These are phyloP conservation scores for Pestalotiopsis sp. DNA, from an alignment of 2,329 filamentous ascomycete species.

Conservation along the genomic window DNA sequence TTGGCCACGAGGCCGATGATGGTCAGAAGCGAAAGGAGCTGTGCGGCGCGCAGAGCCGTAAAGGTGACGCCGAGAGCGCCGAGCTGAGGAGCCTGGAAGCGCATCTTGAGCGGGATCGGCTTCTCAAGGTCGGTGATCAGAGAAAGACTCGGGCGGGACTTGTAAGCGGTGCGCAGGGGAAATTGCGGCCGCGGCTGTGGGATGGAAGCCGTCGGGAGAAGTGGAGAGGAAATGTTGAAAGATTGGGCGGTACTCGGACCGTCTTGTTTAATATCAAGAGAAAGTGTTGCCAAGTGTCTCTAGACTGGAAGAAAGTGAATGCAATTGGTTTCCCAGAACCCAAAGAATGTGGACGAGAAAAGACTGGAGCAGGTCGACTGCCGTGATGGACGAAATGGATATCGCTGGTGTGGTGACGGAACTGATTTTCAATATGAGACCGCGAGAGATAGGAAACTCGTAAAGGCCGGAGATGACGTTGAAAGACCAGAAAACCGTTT, in stretches of 20 bases:
- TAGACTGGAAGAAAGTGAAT: constrained; percentile 9
- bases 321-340: neutral
- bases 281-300: constrained; percentile 12
- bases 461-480: constrained; percentile 22
- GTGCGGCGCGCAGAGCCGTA: constrained; percentile 70
- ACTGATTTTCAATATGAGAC: constrained; percentile 20
- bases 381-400: constrained; percentile 18
- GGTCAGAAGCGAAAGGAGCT: constrained; percentile 71
- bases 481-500: constrained; percentile 23
- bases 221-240: constrained; percentile 34
- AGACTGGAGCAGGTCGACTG: constrained; percentile 25
- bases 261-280: constrained; percentile 15
- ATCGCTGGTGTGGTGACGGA: constrained; percentile 13
- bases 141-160: constrained; percentile 42
- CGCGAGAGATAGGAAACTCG: constrained; percentile 24
- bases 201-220: constrained; percentile 32
- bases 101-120: constrained; percentile 42
- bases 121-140: constrained; percentile 39
- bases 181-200: constrained; percentile 44
- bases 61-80: constrained; percentile 81
- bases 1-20: constrained; percentile 82
- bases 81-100: constrained; percentile 51
- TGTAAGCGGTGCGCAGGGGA: constrained; percentile 42
- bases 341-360: constrained; percentile 11
- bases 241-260: constrained; percentile 24